Evolutionary conservation across 2,329 filamentous ascomycete species (phyloP).

Genomic region (Claviceps paspali): DNA sequence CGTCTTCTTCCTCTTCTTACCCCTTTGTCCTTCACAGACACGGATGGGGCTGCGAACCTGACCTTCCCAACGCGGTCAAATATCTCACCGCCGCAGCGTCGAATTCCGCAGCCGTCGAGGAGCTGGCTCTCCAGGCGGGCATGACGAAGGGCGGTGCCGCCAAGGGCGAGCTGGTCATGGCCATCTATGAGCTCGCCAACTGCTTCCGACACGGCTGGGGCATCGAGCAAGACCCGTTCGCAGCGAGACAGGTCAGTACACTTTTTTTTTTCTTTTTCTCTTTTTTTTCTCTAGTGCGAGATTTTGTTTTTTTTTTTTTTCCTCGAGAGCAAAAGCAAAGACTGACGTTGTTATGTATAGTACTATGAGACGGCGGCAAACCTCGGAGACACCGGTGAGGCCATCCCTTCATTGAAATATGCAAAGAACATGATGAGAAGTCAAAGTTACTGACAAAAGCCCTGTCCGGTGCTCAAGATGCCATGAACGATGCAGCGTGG

Average conservation of each 20-base stretch:
- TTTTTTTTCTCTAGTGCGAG: no score
- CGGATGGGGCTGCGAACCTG: constrained; percentile 73
- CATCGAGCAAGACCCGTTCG: constrained; percentile 68
- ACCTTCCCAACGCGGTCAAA: constrained; percentile 58
- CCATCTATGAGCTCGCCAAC: constrained; percentile 89
- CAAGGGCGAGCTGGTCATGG: constrained; percentile 89
- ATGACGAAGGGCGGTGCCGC: constrained; percentile 87
- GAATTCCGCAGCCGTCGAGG: constrained; percentile 78
- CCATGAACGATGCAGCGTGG: constrained; percentile 94
- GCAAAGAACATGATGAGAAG: no score
- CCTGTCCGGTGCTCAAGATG: constrained; percentile 48
- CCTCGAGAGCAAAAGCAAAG: no score
- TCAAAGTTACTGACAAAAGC: no score
- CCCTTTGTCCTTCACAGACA: constrained; percentile 56
- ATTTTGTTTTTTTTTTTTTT: no score
- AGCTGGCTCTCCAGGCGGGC: constrained; percentile 69
- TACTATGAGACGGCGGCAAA: constrained; percentile 98
- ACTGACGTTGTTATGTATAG: no score
- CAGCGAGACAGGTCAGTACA: constrained; percentile 53
- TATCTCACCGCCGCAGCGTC: constrained; percentile 81
- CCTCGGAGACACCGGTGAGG: constrained; percentile 67
- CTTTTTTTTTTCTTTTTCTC: constrained; percentile 10
- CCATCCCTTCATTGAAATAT: no score
- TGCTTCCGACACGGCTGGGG: constrained; percentile 94
- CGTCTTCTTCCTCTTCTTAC: no score